phyloP scores from a whole-genome alignment of 2,329 filamentous ascomycete genomes.

The Paraphaeosphaeria sporulosa region DNA sequence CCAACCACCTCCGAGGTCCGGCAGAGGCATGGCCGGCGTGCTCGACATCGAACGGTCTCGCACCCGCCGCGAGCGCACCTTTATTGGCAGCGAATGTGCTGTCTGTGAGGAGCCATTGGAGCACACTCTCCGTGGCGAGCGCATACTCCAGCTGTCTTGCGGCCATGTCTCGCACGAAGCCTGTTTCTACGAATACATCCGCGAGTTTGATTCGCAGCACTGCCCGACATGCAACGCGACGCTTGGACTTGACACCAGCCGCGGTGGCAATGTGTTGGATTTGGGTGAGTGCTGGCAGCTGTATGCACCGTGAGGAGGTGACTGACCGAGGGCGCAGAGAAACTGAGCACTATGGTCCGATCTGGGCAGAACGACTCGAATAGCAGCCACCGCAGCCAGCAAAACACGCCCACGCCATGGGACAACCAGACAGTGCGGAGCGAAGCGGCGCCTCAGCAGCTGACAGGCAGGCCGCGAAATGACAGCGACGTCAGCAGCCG shows the following conservation, averaged over 20 bases:
- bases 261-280: conserved; percentile 90
- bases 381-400: conserved; percentile 51
- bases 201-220: conserved; percentile 90
- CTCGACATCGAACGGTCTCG: conserved; percentile 80
- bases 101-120: conserved; percentile 97
- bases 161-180: conserved; percentile 97
- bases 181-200: conserved; percentile 98
- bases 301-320: background rate
- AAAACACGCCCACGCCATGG: conserved; percentile 73
- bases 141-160: conserved; percentile 94
- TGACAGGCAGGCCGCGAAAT: conserved; percentile 48
- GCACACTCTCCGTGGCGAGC: conserved; percentile 91
- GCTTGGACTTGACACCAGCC: conserved; percentile 87
- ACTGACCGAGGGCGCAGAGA: conserved; percentile 67
- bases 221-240: conserved; percentile 95
- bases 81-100: conserved; percentile 92
- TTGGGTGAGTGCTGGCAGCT: conserved; percentile 68
- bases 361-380: conserved; percentile 74
- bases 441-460: conserved; percentile 57
- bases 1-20: conserved; percentile 40
- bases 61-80: conserved; percentile 87
- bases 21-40: conserved; percentile 65
- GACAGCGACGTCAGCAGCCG: conserved; percentile 44
- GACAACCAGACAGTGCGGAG: conserved; percentile 58
- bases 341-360: conserved; percentile 91